A percentile compares a stretch with the other conserved stretches of the same genome.
Conservation (phyloP, 2,329 filamentous ascomycete genomes). For the Sordariomycetes sp. region DNA sequence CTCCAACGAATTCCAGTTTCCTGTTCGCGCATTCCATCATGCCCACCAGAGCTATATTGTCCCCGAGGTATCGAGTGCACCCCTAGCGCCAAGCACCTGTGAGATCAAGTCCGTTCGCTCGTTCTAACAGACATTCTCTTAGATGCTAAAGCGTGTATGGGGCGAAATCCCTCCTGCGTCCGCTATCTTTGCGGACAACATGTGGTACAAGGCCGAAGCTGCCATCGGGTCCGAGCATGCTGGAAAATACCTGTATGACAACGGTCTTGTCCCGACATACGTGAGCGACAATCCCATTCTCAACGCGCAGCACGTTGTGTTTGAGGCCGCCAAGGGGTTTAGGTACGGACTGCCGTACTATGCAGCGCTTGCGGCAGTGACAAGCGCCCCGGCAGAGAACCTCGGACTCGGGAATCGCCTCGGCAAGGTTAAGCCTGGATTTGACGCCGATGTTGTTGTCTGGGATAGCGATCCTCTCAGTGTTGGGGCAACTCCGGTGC, state of each 20-base stretch:
- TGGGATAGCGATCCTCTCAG: slow-evolving; percentile 54
- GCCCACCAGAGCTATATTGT: slow-evolving; percentile 57
- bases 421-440: slow-evolving; percentile 51
- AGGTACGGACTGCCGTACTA: slow-evolving; percentile 52
- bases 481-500: slow-evolving; percentile 45
- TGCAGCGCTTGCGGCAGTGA: slow-evolving; percentile 46
- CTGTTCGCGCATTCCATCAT: slow-evolving; percentile 58
- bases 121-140: background rate
- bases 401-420: slow-evolving; percentile 46
- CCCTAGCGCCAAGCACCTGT: slow-evolving; percentile 4
- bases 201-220: slow-evolving; percentile 61
- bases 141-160: slow-evolving; percentile 46
- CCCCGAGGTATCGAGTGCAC: slow-evolving; percentile 37
- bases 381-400: slow-evolving; percentile 45
- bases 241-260: slow-evolving; percentile 54
- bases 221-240: slow-evolving; percentile 55
- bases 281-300: slow-evolving; percentile 61
- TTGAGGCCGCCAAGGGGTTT: slow-evolving; percentile 51
- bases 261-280: slow-evolving; percentile 54
- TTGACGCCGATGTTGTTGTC: slow-evolving; percentile 49
- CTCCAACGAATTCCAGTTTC: slow-evolving; percentile 61
- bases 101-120: no score
- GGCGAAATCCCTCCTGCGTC: slow-evolving; percentile 40
- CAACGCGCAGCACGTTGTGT: slow-evolving; percentile 59
- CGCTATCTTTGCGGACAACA: slow-evolving; percentile 61